Base-by-base conservation (phyloP, 1,284 basidiomycete genomes). In the Cronartium ribicola region DNA sequence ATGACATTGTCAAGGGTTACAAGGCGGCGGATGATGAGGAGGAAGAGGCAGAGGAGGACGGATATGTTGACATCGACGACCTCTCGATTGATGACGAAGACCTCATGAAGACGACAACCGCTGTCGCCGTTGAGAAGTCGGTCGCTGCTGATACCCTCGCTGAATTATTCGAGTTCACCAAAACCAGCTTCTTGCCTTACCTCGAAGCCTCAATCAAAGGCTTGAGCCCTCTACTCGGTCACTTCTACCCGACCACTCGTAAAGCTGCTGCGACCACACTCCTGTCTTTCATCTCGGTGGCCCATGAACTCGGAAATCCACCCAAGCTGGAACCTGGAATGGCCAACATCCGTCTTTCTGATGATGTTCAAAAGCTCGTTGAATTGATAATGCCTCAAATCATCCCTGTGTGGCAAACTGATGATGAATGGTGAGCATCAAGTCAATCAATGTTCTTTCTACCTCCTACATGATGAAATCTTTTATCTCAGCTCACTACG, bases 121-220 rank as follows among this genome's bases (percentile, higher is more conserved):
- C 94, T 61, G 90, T 98, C 78, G 95, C 94, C 68, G 93, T 98
- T 75, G 96, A 99, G 85, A 99, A 99, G 84, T 96, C 98, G 84
- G 96, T 98, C 75, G 95, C 96, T 5, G 93, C 94, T 48, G 95
- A 98, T 82, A 93, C 95, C 40, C 89, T 98, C 76, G 93, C 95
- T 73, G 90, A 92, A 69, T 84, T 99, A 76, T 98, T 98, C 82
- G 85, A 87, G 59, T 86, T 90, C 63, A 95, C 93, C 67, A 88
- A 88, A 80, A 83, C 82, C 51, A 89, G 91, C 79, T 98, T 97
- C 88, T 84, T 98, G 78, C 94, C 94, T 4, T 98, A 88, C 81
- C 78, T 86, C 64, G 83, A 85, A 80, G 83, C 84, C 76, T 89
- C 87, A 79, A 88, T 91, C 66, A 85, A 92, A 75, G 90, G 94